phyloP scores from a whole-genome alignment of 148 eudicot genomes.

The Chenopodium formosanum region DNA sequence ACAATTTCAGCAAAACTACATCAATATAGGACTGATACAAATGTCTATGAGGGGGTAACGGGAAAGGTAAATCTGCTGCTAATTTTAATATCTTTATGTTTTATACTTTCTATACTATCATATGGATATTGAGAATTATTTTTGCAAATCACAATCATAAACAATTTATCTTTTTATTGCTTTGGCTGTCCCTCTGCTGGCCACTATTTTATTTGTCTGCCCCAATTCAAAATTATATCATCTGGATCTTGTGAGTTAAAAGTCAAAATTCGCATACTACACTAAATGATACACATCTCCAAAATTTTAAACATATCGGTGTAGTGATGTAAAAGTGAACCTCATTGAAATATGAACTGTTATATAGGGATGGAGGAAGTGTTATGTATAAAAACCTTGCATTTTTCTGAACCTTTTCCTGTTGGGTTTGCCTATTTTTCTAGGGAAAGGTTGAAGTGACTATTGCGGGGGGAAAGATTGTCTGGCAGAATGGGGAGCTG shows the following conservation, averaged over 20 bases:
- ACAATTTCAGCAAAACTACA: conserved; percentile 64
- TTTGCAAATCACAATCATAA: not conserved
- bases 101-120: not conserved
- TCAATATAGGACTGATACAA: conserved; percentile 78
- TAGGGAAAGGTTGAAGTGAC: conserved; percentile 97
- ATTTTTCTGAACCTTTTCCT: conserved; percentile 6
- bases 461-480: conserved; percentile 84
- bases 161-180: not conserved
- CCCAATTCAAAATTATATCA: too few species aligned
- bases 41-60: conserved; percentile 80
- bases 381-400: too few species aligned
- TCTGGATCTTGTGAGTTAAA: too few species aligned
- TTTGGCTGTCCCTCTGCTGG: not conserved
- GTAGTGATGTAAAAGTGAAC: too few species aligned
- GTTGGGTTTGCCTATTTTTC: not conserved
- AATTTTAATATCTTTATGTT: not conserved
- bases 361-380: not conserved
- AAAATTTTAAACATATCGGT: not conserved
- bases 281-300: not conserved
- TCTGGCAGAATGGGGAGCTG: conserved; percentile 73
- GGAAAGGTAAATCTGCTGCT: conserved; percentile 65
- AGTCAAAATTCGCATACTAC: too few species aligned
- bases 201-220: not conserved
- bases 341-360: not conserved
- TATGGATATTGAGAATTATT: not conserved